Conservation (phyloP, 2,329 filamentous ascomycete species). For the Talaromyces sp. region DNA sequence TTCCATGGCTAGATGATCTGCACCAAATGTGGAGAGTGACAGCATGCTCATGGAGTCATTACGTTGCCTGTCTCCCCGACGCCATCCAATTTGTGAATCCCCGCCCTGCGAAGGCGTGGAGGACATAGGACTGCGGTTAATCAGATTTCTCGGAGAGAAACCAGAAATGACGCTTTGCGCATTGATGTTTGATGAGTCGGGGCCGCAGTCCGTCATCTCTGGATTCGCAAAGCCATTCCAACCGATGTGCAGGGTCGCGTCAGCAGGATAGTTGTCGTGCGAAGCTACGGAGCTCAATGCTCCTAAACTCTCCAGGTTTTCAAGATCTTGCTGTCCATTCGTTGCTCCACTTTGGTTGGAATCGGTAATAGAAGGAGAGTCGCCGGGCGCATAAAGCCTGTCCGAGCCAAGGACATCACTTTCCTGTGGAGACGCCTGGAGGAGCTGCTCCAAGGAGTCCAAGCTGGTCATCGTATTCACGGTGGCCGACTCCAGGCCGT, state of each 20-base stretch:
- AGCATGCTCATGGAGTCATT: neutral
- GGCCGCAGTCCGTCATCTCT: neutral
- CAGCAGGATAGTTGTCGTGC: neutral
- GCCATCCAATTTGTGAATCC: neutral
- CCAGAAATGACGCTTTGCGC: neutral
- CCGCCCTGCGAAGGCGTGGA: neutral
- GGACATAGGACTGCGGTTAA: neutral
- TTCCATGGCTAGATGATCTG: neutral
- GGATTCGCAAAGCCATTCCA: neutral
- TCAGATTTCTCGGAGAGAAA: neutral
- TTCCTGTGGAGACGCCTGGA: neutral
- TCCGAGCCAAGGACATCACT: neutral
- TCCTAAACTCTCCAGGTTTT: neutral
- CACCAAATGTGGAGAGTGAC: neutral
- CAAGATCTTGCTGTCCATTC: neutral
- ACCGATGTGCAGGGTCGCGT: neutral
- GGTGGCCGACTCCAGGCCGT: neutral
- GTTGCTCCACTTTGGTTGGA: neutral
- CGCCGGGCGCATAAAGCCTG: neutral
- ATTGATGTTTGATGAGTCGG: neutral
- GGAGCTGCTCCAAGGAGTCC: neutral
- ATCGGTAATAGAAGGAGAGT: neutral
- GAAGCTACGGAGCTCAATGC: neutral
- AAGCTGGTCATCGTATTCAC: neutral
- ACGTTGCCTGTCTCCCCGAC: neutral